These are phyloP conservation scores for Calamus simplicifolius DNA, from an alignment of 176 grass and related monocot genomes.

Conservation along the genomic window DNA sequence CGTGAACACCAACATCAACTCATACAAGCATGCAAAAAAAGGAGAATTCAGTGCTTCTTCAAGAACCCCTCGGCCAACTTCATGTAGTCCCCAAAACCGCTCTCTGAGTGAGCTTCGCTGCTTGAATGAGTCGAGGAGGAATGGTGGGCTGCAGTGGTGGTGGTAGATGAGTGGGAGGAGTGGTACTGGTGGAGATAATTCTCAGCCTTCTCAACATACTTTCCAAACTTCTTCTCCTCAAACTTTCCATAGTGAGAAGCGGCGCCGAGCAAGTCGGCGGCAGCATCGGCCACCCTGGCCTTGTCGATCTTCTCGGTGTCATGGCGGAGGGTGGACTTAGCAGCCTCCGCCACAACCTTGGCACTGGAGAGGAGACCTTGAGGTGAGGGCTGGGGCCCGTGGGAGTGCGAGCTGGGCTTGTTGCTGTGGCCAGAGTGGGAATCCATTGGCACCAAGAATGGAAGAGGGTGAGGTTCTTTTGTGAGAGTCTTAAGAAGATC, in stretches of 20 bases:
- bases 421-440: constrained; percentile 34
- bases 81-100: constrained; percentile 27
- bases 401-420: constrained; percentile 17
- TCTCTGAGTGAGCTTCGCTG: constrained; percentile 11
- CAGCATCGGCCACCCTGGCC: constrained; percentile 48
- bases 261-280: constrained; percentile 62
- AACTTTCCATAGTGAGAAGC: constrained; percentile 74
- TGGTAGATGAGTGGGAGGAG: constrained; percentile 19
- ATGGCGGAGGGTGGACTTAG: constrained; percentile 53
- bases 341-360: constrained; percentile 70
- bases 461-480: no score
- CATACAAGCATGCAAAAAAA: constrained; percentile 18
- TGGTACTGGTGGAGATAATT: constrained; percentile 61
- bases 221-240: constrained; percentile 57
- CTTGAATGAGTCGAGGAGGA: constrained; percentile 10
- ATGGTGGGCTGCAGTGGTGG: background rate
- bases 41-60: constrained; percentile 19
- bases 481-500: no score
- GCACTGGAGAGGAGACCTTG: constrained; percentile 70
- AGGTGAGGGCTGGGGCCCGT: constrained; percentile 23
- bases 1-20: constrained; percentile 5
- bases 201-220: constrained; percentile 79
- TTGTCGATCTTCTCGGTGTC: constrained; percentile 66
- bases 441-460: constrained; percentile 7
- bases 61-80: constrained; percentile 31